These are phyloP conservation scores for Heliamphora pulchella DNA, from an alignment of 179 eudicot genomes.

Conservation along the genomic window DNA sequence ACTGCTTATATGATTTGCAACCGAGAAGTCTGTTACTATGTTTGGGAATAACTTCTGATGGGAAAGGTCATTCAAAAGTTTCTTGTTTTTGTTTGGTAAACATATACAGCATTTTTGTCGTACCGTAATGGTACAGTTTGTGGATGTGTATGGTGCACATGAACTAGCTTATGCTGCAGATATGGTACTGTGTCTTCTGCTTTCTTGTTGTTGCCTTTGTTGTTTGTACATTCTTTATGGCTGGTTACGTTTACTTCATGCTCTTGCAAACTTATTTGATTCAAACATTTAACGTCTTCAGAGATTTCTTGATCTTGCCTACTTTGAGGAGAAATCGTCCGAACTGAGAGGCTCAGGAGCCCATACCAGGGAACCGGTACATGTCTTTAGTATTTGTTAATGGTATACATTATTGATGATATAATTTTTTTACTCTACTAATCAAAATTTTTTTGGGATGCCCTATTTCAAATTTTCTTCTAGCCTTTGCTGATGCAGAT, in stretches of 20 bases:
- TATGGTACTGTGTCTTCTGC: not conserved
- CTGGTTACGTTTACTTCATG: not conserved
- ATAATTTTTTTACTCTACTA: conserved; percentile 9
- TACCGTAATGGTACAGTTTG: not conserved
- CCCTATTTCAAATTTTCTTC: conserved; percentile 19
- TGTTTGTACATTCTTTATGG: not conserved
- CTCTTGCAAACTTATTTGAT: not conserved
- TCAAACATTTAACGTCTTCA: not conserved
- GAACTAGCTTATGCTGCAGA: not conserved
- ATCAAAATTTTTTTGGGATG: conserved; percentile 7
- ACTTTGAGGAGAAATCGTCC: conserved; percentile 17
- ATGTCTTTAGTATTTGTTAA: conserved; percentile 10
- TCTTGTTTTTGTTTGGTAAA: not conserved
- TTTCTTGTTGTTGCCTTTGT: not conserved
- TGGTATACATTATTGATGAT: not conserved
- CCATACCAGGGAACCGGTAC: conserved; percentile 39
- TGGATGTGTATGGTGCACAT: not conserved
- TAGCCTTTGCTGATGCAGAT: conserved; percentile 85
- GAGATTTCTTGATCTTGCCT: conserved; percentile 20
- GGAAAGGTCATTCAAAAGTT: not conserved
- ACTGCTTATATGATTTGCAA: too few relatives aligned
- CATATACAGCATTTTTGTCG: not conserved
- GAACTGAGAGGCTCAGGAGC: conserved; percentile 25
- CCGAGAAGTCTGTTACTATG: too few relatives aligned
- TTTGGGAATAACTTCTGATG: too few relatives aligned